Evolutionary conservation across 345 rosid species (phyloP), one percentile per base, ranked within the genome.

Genomic region (Cochlearia excelsa): DNA sequence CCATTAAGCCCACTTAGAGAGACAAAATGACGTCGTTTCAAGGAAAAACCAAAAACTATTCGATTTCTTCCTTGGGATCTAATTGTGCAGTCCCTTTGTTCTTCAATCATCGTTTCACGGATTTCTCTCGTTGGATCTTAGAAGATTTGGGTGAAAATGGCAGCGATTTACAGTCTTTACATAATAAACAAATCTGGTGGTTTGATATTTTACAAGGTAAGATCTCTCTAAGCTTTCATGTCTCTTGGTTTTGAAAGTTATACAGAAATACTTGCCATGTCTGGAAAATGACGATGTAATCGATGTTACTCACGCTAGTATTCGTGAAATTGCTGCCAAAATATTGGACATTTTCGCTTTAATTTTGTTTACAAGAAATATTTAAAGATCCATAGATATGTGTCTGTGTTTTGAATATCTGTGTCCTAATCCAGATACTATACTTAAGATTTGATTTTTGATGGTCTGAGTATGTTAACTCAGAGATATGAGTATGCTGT

Each of bases 171-270:
- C 76, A 88, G 88, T 67, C 86, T 88, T 53, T 85, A 83, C 80
- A 88, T 88, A 41, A 85, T 88, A 54, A 85, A 88, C 81, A 88
- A 88, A 75, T 88, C 96, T 31, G 96, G 93, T 42, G 96, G 96
- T 42, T 79, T 85, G 69, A 88, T 88, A 53, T 85, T 78, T 63
- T 82, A 85, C 75, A 91, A 88, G 96, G 95, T 85, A 77, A n/a
- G 30, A 16, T 39, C 43, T 37, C 4, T 31, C 5, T 30, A 4
- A 23, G 16, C 46, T 33, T 40, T 30, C 23, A 2, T 60, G 40
- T 9, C 37, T 50, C 51, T 39, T 26, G 27, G 46, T 69, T 47
- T 68, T 47, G 9, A 2, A 28, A 27, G 6, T 37, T 55, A 33
- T 29, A 3, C 10, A 23, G 63, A 47, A 38, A 46, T 29, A 45